phyloP scores from a whole-genome alignment of 148 eudicot species.

The Rhododendron williamsianum region DNA sequence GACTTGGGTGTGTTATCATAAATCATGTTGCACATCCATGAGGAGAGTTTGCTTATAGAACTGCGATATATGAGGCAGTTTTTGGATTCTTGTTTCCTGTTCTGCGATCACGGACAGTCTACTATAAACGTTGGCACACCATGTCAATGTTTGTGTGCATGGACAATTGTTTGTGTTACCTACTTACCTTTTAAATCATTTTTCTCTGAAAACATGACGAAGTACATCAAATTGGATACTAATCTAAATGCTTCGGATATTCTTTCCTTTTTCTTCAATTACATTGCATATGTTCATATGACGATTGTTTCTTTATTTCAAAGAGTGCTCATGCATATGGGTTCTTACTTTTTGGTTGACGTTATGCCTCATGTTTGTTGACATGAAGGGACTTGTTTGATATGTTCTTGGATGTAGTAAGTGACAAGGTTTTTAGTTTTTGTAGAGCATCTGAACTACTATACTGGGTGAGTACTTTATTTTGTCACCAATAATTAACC shows the following conservation, averaged over 20 bases:
- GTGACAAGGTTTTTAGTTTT: neutral
- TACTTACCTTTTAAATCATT: constrained; percentile 9
- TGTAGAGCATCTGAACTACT: neutral
- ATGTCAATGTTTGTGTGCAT: neutral
- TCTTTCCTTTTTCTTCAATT: neutral
- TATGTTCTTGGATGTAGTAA: neutral
- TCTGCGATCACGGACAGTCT: neutral
- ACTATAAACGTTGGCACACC: neutral
- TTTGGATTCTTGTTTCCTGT: neutral
- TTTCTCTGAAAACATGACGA: neutral
- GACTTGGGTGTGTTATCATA: neutral
- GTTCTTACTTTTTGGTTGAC: neutral
- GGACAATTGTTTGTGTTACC: neutral
- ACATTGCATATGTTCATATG: neutral
- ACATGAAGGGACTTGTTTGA: neutral
- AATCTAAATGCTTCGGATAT: neutral
- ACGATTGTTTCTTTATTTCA: neutral
- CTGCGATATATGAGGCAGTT: neutral
- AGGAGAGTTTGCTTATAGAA: neutral
- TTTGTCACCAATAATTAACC: neutral
- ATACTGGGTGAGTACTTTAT: neutral
- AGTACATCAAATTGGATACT: neutral
- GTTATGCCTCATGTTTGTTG: neutral
- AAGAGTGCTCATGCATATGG: neutral
- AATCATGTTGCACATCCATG: neutral